Evolutionary conservation across 208 protist genomes (phyloP).

Genomic region (Leishmania martiniquensis): DNA sequence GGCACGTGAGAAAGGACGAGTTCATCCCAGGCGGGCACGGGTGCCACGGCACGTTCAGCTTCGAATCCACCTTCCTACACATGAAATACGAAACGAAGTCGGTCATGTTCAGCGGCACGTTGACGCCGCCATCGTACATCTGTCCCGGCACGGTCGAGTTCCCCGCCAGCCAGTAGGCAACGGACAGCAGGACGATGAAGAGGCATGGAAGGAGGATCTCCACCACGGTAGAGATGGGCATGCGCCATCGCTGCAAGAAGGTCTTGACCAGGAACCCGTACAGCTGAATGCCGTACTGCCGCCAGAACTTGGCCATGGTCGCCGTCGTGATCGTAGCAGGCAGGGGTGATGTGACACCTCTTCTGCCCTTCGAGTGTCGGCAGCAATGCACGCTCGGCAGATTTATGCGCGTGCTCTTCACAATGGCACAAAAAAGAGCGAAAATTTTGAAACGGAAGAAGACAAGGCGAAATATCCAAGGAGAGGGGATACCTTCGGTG

Average conservation of each 20-base stretch:
- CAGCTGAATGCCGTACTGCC: conserved; percentile 57
- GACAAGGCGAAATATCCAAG: too few relatives aligned
- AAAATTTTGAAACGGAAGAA: conserved; percentile 1
- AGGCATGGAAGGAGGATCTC: conserved; percentile 72
- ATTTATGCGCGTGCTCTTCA: neutral
- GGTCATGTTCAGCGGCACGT: conserved; percentile 25
- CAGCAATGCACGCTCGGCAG: neutral
- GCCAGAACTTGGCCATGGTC: conserved; percentile 14
- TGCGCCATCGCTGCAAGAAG: conserved; percentile 54
- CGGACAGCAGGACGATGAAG: conserved; percentile 56
- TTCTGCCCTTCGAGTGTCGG: neutral
- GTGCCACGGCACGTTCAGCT: conserved; percentile 19
- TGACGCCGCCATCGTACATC: conserved; percentile 30
- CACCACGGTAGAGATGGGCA: conserved; percentile 51
- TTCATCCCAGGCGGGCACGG: conserved; percentile 21
- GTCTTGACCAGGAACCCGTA: conserved; percentile 75
- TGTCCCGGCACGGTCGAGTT: conserved; percentile 24
- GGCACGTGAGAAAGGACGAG: conserved; percentile 18
- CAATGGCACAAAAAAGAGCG: conserved; percentile 16
- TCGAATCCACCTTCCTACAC: conserved; percentile 25
- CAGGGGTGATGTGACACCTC: neutral
- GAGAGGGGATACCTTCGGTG: neutral
- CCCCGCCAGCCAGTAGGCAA: conserved; percentile 60
- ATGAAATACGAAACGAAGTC: conserved; percentile 24
- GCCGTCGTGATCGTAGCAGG: neutral